Evolutionary conservation across 352 stramenopile species (phyloP).

Genomic region (Phytopythium litorale): DNA sequence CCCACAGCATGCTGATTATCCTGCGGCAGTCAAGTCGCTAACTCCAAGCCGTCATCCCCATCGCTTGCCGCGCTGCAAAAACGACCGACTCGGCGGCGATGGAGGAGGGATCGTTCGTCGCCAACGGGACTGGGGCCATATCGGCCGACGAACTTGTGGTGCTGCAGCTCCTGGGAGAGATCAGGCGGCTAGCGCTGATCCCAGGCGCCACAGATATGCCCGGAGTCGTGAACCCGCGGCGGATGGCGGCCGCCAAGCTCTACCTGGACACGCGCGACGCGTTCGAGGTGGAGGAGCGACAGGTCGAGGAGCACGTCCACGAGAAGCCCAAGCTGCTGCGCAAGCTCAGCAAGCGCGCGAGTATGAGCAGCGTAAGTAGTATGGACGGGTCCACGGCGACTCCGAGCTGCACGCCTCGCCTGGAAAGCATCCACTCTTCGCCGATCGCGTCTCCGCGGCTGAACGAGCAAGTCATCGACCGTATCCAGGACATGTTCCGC

Average conservation of each 20-base stretch:
- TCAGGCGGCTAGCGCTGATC: constrained; percentile 36
- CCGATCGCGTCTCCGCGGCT: constrained; percentile 1
- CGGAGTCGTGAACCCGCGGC: constrained; percentile 25
- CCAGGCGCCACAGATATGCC: constrained; percentile 12
- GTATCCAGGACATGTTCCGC: constrained; percentile 73
- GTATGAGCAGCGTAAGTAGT: constrained; percentile 16
- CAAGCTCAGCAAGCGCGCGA: constrained; percentile 42
- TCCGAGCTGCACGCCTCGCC: neutral
- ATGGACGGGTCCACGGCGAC: constrained; percentile 1
- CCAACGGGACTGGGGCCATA: neutral
- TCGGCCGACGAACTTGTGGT: constrained; percentile 53
- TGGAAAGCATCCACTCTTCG: neutral
- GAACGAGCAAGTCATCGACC: constrained; percentile 46
- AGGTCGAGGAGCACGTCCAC: constrained; percentile 39
- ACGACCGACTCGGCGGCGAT: neutral
- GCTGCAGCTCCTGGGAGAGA: constrained; percentile 69
- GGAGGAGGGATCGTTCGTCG: neutral
- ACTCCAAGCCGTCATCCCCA: neutral
- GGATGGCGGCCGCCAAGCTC: constrained; percentile 62
- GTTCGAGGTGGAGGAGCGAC: constrained; percentile 60
- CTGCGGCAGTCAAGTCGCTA: neutral
- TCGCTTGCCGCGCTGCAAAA: neutral
- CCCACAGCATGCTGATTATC: neutral
- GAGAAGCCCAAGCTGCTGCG: constrained; percentile 47
- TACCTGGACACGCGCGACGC: constrained; percentile 75